These are phyloP conservation scores for Erythrobasidium hasegawianum DNA, from an alignment of 1,284 basidiomycete genomes.

Conservation along the genomic window DNA sequence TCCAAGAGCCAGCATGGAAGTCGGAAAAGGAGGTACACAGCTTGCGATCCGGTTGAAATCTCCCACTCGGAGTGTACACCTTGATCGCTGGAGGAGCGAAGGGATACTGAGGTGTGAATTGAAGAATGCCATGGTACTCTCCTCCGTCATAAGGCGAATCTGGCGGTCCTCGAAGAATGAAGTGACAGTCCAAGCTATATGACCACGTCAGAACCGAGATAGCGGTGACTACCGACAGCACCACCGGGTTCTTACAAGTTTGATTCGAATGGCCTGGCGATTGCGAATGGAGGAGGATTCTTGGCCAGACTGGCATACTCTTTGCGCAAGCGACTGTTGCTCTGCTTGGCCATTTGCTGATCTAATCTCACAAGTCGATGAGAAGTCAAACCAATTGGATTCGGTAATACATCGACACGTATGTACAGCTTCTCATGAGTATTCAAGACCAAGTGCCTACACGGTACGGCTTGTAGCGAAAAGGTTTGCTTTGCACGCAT, in stretches of 20 bases:
- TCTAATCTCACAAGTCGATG: neutral
- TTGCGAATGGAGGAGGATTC: constrained; percentile 42
- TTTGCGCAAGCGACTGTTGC: constrained; percentile 36
- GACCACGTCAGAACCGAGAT: neutral
- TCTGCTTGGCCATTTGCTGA: constrained; percentile 31
- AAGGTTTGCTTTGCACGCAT: too few relatives aligned
- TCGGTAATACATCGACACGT: too few relatives aligned
- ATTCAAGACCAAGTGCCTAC: too few relatives aligned
- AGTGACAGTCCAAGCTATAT: constrained; percentile 44
- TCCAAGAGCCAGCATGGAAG: constrained; percentile 43
- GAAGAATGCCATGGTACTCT: constrained; percentile 44
- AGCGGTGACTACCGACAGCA: neutral
- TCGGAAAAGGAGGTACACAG: constrained; percentile 31
- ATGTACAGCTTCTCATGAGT: too few relatives aligned
- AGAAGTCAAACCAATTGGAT: too few relatives aligned
- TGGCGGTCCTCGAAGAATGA: constrained; percentile 41
- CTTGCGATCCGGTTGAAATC: constrained; percentile 38
- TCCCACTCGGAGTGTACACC: constrained; percentile 44
- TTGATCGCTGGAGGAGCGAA: constrained; percentile 45
- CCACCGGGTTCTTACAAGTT: constrained; percentile 26
- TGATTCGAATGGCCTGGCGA: constrained; percentile 41
- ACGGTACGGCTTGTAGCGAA: too few relatives aligned
- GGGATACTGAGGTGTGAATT: constrained; percentile 44
- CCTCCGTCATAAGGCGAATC: constrained; percentile 41
- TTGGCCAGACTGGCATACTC: constrained; percentile 41